Percentiles rank a stretch among this genome's conserved stretches.
Evolutionary conservation across 345 rosid genomes (phyloP).

Genomic region (Lagerstroemia speciosa): DNA sequence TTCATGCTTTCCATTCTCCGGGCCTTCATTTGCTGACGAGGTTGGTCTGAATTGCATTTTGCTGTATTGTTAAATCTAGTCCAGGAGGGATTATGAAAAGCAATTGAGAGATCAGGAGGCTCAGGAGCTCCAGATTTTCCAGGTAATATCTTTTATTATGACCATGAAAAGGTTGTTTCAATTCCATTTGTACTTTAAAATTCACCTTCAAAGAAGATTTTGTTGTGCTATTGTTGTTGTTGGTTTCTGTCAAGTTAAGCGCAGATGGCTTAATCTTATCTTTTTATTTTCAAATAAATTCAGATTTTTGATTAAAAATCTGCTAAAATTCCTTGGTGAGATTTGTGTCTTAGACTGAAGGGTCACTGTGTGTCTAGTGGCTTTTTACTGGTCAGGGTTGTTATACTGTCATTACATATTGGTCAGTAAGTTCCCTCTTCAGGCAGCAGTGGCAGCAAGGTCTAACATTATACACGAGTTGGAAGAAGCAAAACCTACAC

Average conservation of each 20-base stretch:
- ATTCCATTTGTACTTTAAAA: not conserved
- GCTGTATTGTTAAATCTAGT: constrained; percentile 29
- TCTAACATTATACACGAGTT: constrained; percentile 45
- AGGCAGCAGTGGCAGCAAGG: constrained; percentile 87
- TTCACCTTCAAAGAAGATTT: not conserved
- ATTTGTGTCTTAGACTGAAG: not conserved
- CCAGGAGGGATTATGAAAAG: constrained; percentile 64
- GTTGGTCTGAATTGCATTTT: not conserved
- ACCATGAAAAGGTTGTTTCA: not conserved
- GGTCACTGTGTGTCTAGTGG: not conserved
- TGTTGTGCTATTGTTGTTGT: not conserved
- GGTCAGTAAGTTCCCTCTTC: constrained; percentile 11
- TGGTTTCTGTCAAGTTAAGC: not conserved
- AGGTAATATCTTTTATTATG: constrained; percentile 29
- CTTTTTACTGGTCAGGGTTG: not conserved
- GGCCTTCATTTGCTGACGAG: not conserved
- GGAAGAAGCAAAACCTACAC: constrained; percentile 35
- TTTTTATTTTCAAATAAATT: not conserved
- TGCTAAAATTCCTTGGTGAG: not conserved
- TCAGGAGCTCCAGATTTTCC: constrained; percentile 68
- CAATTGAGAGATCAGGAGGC: constrained; percentile 71
- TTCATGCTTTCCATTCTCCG: not conserved
- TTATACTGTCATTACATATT: not conserved
- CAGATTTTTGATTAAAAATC: not conserved
- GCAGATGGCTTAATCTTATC: not conserved